Percentiles rank a stretch among this genome's conserved stretches.
Evolutionary conservation across 306 rosid species (phyloP).

Genomic region (Cucurbita ficifolia): DNA sequence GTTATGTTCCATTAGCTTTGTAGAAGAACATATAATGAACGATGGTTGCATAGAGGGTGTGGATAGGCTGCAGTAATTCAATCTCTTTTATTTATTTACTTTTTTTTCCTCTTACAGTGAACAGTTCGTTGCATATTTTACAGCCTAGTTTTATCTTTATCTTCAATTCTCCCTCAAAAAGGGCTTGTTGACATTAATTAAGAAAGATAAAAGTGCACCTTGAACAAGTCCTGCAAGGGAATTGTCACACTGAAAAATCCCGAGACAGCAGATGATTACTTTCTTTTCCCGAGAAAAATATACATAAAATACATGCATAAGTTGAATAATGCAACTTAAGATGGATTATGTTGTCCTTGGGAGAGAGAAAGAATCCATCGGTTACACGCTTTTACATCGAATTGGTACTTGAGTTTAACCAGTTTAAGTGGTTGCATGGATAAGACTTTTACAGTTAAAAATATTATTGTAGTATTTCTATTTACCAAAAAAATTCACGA

Average conservation of each 20-base stretch:
- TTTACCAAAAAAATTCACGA: neutral
- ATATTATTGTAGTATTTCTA: neutral
- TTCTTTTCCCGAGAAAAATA: too few species aligned
- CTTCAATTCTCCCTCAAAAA: neutral
- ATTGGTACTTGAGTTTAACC: neutral
- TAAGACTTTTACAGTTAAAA: neutral
- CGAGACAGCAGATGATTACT: neutral
- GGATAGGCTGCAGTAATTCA: neutral
- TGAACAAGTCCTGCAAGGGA: neutral
- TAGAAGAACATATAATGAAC: neutral
- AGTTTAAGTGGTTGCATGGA: neutral
- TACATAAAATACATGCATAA: too few species aligned
- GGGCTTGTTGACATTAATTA: neutral
- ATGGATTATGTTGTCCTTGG: too few species aligned
- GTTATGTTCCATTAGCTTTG: neutral
- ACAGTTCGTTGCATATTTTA: neutral
- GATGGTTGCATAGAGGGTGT: neutral
- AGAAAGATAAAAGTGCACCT: neutral
- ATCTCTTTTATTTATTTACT: neutral
- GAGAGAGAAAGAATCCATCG: too few species aligned
- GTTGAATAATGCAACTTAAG: too few species aligned
- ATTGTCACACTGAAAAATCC: neutral
- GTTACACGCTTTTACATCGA: neutral
- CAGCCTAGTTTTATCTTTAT: neutral
- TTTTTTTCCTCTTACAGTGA: neutral